phyloP scores from a whole-genome alignment of 192 early-diverging fungal species.

The Diversispora epigaea region DNA sequence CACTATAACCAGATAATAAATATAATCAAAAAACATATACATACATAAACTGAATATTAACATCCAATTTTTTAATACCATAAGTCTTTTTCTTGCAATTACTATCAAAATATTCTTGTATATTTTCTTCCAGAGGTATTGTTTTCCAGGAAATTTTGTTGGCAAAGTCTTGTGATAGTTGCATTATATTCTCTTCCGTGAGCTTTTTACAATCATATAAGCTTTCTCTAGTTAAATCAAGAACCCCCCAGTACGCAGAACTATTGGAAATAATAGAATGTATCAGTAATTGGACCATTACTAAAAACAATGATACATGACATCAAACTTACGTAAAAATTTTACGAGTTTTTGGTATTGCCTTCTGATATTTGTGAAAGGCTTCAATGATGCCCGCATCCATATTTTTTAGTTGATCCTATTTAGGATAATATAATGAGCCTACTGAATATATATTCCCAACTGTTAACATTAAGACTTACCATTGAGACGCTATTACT shows the following conservation, averaged over 20 bases:
- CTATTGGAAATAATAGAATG: constrained; percentile 21
- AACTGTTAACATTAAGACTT: constrained; percentile 27
- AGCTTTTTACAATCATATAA: constrained; percentile 24
- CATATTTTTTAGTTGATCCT: constrained; percentile 12
- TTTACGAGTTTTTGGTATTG: constrained; percentile 24
- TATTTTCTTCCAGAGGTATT: constrained; percentile 14
- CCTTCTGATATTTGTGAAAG: constrained; percentile 6
- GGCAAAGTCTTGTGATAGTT: constrained; percentile 21
- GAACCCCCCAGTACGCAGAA: constrained; percentile 18
- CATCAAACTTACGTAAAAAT: constrained; percentile 20
- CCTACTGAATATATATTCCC: constrained; percentile 15
- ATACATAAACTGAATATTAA: constrained; percentile 24
- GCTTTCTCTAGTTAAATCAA: constrained; percentile 20
- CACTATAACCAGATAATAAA: constrained; percentile 3
- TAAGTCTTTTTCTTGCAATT: constrained; percentile 7
- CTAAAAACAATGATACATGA: constrained; percentile 10
- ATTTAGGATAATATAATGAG: constrained; percentile 26
- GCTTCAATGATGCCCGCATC: constrained; percentile 8
- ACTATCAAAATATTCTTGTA: constrained; percentile 10
- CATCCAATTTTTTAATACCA: constrained; percentile 18
- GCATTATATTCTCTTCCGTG: constrained; percentile 10
- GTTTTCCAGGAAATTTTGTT: constrained; percentile 21
- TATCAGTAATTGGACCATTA: constrained; percentile 13
- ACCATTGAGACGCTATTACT: constrained; percentile 13
- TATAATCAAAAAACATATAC: constrained; percentile 22